phyloP scores from a whole-genome alignment of 176 grass and related monocot species.

The Tillandsia fasciculata region DNA sequence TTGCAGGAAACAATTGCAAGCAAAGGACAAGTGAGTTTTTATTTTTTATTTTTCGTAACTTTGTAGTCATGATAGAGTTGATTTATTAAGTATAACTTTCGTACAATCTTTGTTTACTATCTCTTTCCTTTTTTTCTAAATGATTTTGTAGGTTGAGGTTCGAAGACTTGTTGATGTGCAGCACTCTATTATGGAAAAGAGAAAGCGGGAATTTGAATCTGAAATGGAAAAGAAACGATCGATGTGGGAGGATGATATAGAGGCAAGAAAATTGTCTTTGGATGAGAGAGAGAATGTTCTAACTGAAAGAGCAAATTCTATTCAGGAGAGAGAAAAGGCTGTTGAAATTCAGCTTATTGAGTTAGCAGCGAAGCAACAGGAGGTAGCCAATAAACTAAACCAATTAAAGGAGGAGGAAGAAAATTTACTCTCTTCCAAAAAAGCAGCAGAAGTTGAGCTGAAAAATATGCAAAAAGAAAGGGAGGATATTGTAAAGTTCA shows the following conservation, averaged over 20 bases:
- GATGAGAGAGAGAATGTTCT: constrained; percentile 47
- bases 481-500: constrained; percentile 41
- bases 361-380: constrained; percentile 50
- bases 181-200: constrained; percentile 37
- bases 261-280: constrained; percentile 27
- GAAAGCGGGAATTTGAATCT: constrained; percentile 50
- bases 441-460: constrained; percentile 16
- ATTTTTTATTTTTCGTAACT: neutral
- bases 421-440: constrained; percentile 31
- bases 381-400: constrained; percentile 35
- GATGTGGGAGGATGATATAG: constrained; percentile 41
- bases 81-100: too few relatives aligned
- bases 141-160: constrained; percentile 51
- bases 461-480: constrained; percentile 43
- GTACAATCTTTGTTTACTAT: too few relatives aligned
- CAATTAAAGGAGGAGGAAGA: constrained; percentile 41
- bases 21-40: constrained; percentile 52
- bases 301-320: constrained; percentile 26
- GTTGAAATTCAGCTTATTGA: constrained; percentile 28
- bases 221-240: constrained; percentile 41
- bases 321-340: constrained; percentile 35
- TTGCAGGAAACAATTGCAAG: constrained; percentile 70
- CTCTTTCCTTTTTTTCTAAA: neutral
- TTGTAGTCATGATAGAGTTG: neutral
- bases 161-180: constrained; percentile 53